A percentile compares a stretch with the other conserved stretches of the same genome.
Evolutionary conservation across 75 land plant genomes (phyloP).

Genomic region (Adiantum capillusveneris): DNA sequence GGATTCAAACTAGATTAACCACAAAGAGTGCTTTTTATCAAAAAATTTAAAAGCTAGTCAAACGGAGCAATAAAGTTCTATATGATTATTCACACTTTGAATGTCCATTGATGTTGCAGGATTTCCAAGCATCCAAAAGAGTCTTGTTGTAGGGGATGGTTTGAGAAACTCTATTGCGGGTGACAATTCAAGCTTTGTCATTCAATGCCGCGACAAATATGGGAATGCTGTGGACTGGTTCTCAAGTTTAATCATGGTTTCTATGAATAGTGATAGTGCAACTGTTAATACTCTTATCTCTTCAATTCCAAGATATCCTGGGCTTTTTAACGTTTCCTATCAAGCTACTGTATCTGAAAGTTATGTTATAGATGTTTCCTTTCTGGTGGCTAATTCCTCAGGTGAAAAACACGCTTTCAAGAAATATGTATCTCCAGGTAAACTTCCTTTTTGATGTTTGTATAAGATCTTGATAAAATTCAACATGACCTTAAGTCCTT

Average conservation of each 20-base stretch:
- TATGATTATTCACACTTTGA: too few relatives aligned
- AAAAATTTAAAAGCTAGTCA: too few relatives aligned
- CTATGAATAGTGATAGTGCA: not conserved
- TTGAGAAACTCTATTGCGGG: not conserved
- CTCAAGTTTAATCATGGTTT: not conserved
- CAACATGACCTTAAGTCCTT: too few relatives aligned
- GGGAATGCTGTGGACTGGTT: not conserved
- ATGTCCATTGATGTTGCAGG: too few relatives aligned
- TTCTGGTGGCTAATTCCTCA: not conserved
- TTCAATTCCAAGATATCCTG: not conserved
- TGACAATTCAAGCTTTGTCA: not conserved
- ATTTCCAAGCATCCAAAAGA: not conserved
- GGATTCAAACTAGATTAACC: too few relatives aligned
- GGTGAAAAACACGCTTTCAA: not conserved
- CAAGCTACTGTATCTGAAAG: not conserved
- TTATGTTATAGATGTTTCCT: not conserved
- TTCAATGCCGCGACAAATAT: slow-evolving; percentile 6
- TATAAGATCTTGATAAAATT: too few relatives aligned
- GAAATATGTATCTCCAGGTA: slow-evolving; percentile 5
- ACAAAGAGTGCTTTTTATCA: too few relatives aligned
- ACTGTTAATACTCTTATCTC: not conserved
- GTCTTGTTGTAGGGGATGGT: not conserved
- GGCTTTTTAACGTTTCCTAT: not conserved
- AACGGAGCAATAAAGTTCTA: too few relatives aligned
- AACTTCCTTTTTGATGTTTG: too few relatives aligned